Evolutionary conservation across 495 filamentous ascomycete genomes (phyloP), one percentile per base, ranked within the genome.

Genomic region (Aspergillus cristatus): DNA sequence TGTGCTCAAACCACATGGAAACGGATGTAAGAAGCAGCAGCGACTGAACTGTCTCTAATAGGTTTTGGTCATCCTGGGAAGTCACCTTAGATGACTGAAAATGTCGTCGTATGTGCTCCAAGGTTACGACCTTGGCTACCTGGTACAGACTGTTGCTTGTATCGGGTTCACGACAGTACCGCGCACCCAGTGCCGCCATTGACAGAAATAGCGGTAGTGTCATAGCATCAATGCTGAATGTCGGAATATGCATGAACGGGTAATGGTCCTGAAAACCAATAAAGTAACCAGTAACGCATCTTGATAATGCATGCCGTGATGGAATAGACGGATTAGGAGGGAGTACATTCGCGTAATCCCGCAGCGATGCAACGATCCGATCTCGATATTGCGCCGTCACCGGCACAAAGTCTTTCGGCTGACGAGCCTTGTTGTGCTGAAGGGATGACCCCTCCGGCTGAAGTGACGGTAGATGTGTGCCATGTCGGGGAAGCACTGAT

Each of bases 241-340:
- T 83, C 0, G 79, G 76, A 6, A 81, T 62, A 48, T 86, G 81
- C 34, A 84, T 56, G 29, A 83, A 75, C 1, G 80, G 81, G 14
- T 83, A 72, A 46, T 84, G 75, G 14, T 79, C 73, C 46, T 84
- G 76, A 33, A 78, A 82, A 1, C 79, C 78, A 32, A 63, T 78
- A 7, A 84, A 58, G 47, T 81, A 84, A 3, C 79, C 78, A 11
- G 79, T 78, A 30, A 83, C 48, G 36, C 78, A 84, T 33, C 79
- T 58, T 10, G 76, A 78, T 16, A 84, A 46, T 2, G 79, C 75
- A 53, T 81, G 72, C 3, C 78, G 70, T 4, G 77, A 81, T 7
- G 62, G 62, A 1, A 62, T 41, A 5, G 51, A 53, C 7, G 46
- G 54, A 14, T 63, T 37, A 2, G 34, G 74, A 1, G 34, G 74